Conservation (phyloP, 495 filamentous ascomycete genomes). For the Podospora appendiculata region DNA sequence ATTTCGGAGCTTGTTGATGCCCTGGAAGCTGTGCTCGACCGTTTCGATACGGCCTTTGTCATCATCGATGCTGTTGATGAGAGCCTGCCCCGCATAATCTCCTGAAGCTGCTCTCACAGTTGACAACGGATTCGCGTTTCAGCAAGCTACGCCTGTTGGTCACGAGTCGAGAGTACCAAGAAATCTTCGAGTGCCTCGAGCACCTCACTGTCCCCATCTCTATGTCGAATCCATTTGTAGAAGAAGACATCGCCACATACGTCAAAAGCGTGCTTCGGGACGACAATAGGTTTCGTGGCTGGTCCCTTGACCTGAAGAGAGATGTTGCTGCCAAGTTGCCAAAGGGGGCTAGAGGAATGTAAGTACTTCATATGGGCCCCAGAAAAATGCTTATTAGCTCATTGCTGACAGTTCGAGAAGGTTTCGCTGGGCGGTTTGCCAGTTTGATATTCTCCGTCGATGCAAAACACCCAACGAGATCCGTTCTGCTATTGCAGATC, state of each 20-base stretch:
- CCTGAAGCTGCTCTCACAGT: conserved; percentile 8
- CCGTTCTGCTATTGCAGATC: no score
- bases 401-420: no score
- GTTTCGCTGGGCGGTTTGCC: no score
- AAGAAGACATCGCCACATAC: conserved; percentile 25
- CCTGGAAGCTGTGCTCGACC: conserved; percentile 3
- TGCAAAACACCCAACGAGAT: no score
- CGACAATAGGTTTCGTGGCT: conserved; percentile 14
- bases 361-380: no score
- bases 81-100: conserved; percentile 12
- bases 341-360: no score
- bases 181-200: conserved; percentile 19
- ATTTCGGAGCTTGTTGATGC: conserved; percentile 4
- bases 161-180: conserved; percentile 35
- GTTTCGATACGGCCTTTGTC: conserved; percentile 14
- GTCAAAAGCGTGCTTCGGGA: conserved; percentile 13
- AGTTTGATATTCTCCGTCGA: no score
- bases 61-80: conserved; percentile 29
- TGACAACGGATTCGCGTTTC: conserved; percentile 19
- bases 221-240: conserved; percentile 28
- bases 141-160: conserved; percentile 26
- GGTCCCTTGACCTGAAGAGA: conserved; percentile 6
- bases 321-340: no score
- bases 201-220: conserved; percentile 13
- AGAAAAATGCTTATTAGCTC: no score